These are phyloP conservation scores for Pythium insidiosum DNA, from an alignment of 352 stramenopile species.

Conservation along the genomic window DNA sequence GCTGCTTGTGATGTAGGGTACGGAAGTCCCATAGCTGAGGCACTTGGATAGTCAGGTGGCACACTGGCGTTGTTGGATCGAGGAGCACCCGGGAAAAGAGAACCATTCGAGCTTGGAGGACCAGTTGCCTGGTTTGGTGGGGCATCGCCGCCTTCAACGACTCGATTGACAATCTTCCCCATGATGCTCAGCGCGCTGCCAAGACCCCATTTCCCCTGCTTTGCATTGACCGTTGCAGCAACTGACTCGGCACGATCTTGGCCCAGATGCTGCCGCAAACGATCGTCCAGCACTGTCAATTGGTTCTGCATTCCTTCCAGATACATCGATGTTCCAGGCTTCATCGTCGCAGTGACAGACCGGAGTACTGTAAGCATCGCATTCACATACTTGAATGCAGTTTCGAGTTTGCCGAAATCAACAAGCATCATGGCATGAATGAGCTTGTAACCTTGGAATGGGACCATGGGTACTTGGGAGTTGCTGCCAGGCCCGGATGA, in stretches of 20 bases:
- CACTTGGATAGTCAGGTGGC: conserved; percentile 19
- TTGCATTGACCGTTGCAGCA: conserved; percentile 27
- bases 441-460: conserved; percentile 86
- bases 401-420: conserved; percentile 77
- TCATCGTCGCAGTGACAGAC: conserved; percentile 66
- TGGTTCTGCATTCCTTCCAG: conserved; percentile 86
- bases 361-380: conserved; percentile 79
- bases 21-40: too few relatives aligned
- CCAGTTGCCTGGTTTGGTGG: conserved; percentile 3
- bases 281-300: conserved; percentile 78
- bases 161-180: conserved; percentile 82
- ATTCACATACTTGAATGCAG: conserved; percentile 82
- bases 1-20: too few relatives aligned
- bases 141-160: conserved; percentile 70
- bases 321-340: conserved; percentile 79
- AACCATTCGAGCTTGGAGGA: conserved; percentile 14
- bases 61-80: conserved; percentile 15
- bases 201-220: conserved; percentile 73
- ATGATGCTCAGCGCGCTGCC: conserved; percentile 79
- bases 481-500: too few relatives aligned
- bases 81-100: conserved; percentile 28
- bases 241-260: conserved; percentile 68
- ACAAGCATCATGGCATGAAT: conserved; percentile 84
- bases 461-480: conserved; percentile 78
- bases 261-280: conserved; percentile 75